These are phyloP conservation scores for Pseudonectria foliicola DNA, from an alignment of 2,329 filamentous ascomycete genomes.

Conservation along the genomic window DNA sequence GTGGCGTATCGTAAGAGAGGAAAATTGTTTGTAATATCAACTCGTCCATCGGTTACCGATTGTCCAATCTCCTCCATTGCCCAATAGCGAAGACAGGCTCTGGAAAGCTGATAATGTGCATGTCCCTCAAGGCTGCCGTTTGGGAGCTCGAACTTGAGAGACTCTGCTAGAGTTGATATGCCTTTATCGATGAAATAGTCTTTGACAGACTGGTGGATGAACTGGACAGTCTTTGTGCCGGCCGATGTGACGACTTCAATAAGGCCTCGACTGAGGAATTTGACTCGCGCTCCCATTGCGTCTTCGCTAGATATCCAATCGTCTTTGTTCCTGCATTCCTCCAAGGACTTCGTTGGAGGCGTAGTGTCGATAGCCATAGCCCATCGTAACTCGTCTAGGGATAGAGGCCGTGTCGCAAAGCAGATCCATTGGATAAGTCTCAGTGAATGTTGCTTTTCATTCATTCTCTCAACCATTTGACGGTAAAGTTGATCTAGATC, in stretches of 20 bases:
- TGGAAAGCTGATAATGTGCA: too few relatives aligned
- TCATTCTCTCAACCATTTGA: conserved; percentile 14
- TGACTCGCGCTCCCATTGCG: conserved; percentile 13
- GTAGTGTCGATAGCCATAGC: conserved; percentile 21
- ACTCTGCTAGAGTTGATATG: too few relatives aligned
- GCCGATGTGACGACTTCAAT: conserved; percentile 12
- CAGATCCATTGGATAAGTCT: conserved; percentile 28
- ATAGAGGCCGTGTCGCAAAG: conserved; percentile 20
- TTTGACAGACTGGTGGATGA: too few relatives aligned
- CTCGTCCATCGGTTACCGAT: too few relatives aligned
- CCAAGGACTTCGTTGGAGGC: conserved; percentile 8
- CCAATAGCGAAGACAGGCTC: too few relatives aligned
- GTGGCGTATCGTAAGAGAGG: not conserved
- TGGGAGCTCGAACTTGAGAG: too few relatives aligned
- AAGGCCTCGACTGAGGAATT: conserved; percentile 23
- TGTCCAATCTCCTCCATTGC: too few relatives aligned
- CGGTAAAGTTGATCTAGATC: conserved; percentile 20
- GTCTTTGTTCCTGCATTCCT: conserved; percentile 16
- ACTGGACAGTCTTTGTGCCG: not conserved
- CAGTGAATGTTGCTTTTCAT: conserved; percentile 6
- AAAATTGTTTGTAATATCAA: too few relatives aligned
- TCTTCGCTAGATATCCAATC: conserved; percentile 5
- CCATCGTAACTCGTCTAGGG: conserved; percentile 24
- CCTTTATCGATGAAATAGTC: too few relatives aligned
- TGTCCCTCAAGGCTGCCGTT: too few relatives aligned